Evolutionary conservation across 805 yeast species (phyloP), one percentile per base, ranked within the genome.

Genomic region (Saccharomycopsis fibuligera): DNA sequence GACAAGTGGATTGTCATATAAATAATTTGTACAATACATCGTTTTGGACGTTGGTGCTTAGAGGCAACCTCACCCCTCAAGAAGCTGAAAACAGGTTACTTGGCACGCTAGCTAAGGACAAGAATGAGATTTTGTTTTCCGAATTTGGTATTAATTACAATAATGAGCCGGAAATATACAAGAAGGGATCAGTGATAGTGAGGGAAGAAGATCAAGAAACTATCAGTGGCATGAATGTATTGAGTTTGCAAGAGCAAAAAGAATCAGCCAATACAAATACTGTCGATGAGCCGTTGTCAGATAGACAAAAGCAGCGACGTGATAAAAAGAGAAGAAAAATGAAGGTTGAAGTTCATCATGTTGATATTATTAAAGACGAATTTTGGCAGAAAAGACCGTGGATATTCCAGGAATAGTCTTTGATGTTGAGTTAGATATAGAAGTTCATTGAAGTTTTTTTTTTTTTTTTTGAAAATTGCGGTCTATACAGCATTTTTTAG

Each of bases 1-100:
- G 99, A 56, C 97, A 87, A 61, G 98, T 83, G 1, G 99, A 93
- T 62, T 93, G 93, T 45, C 99, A 93, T 66, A 93, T 93, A 48
- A 93, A 93, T 63, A 93, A 93, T 62, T 66, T 93, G 51, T 93
- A 91, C 69, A 93, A 93, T 61, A 93, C 99, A 0, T 71, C 88
- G 0, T 93, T 93, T 62, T 93, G 99, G 99, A 71, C 79, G 4
- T 69, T 93, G 58, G 91, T 93, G 0, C 61, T 69, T 17, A 70
- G 75, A 53, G 89, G 93, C 16, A 82, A 81, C 0, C 49, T 85
- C 65, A 74, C 83, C 0, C 79, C 95, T 0, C 77, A 78, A 54
- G 93, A 88, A 33, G 95, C 98, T 0, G 97, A 93, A 59, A 72
- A 79, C 42, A 69, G 65, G 55, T 72, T 93, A 29, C 73, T 75